phyloP scores from a whole-genome alignment of 2,329 filamentous ascomycete genomes.

The Penicillium sp. region DNA sequence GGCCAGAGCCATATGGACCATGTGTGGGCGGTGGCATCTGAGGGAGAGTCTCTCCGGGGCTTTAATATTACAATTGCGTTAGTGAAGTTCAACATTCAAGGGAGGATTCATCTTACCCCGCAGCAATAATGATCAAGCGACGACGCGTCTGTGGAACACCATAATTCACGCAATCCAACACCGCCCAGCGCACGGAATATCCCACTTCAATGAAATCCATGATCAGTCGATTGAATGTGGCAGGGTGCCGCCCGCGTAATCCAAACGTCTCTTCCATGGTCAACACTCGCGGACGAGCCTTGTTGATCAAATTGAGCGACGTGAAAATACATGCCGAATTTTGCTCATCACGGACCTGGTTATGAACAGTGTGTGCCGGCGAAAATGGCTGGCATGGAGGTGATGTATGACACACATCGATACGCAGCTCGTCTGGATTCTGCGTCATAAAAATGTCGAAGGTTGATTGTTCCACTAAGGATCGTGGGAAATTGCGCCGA shows the following conservation, averaged over 20 bases:
- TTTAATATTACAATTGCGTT: slow-evolving; percentile 20
- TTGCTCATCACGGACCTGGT: slow-evolving; percentile 60
- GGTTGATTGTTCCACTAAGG: slow-evolving; percentile 35
- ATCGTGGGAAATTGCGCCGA: slow-evolving; percentile 55
- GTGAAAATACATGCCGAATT: slow-evolving; percentile 63
- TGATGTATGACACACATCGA: slow-evolving; percentile 73
- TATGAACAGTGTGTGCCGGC: slow-evolving; percentile 63
- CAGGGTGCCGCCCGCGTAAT: slow-evolving; percentile 56
- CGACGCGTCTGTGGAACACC: slow-evolving; percentile 52
- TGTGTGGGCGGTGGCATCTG: slow-evolving; percentile 66
- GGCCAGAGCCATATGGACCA: slow-evolving; percentile 28
- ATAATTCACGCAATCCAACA: slow-evolving; percentile 54
- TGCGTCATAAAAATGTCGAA: slow-evolving; percentile 50
- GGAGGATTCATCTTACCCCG: slow-evolving; percentile 45
- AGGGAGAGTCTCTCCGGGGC: slow-evolving; percentile 71
- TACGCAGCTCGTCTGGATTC: slow-evolving; percentile 37
- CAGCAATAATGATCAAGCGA: slow-evolving; percentile 54
- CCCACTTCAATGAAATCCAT: slow-evolving; percentile 63
- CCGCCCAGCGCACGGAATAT: slow-evolving; percentile 71
- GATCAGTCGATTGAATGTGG: slow-evolving; percentile 62
- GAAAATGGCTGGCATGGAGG: slow-evolving; percentile 79
- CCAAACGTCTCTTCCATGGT: slow-evolving; percentile 81
- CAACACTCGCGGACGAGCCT: slow-evolving; percentile 64
- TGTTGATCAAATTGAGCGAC: slow-evolving; percentile 56
- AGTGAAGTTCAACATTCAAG: background rate